phyloP scores from a whole-genome alignment of 169 alveolate genomes.

The Plasmodium billcollinsi region DNA sequence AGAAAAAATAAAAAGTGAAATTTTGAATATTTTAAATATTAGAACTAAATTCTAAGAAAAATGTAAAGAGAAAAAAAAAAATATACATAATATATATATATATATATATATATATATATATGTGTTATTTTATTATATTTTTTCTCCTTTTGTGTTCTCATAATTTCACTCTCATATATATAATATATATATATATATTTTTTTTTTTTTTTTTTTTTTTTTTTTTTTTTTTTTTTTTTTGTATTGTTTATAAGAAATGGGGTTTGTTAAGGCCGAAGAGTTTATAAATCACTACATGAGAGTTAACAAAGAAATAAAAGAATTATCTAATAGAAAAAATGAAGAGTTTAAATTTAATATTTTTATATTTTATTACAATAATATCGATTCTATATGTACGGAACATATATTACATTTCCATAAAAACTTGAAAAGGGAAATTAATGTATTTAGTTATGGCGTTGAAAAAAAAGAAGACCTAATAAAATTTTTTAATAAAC shows the following conservation, averaged over 20 bases:
- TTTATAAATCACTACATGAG: conserved; percentile 65
- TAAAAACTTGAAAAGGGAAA: conserved; percentile 39
- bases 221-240: background rate
- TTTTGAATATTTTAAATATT: too few relatives aligned
- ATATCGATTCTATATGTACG: conserved; percentile 54
- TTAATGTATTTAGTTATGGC: conserved; percentile 48
- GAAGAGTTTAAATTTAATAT: conserved; percentile 62
- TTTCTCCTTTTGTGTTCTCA: too few relatives aligned
- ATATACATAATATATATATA: too few relatives aligned
- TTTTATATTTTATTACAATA: conserved; percentile 39
- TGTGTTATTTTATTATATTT: too few relatives aligned
- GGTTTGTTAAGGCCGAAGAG: conserved; percentile 64
- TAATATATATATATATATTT: background rate
- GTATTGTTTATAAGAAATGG: conserved; percentile 17
- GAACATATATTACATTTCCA: conserved; percentile 67
- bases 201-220: background rate
- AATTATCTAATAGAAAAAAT: conserved; percentile 33
- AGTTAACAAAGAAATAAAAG: conserved; percentile 53
- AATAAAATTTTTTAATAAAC: conserved; percentile 23
- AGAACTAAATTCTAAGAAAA: background rate
- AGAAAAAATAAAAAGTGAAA: too few relatives aligned
- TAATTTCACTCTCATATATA: too few relatives aligned
- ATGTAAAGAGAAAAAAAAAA: conserved; percentile 13
- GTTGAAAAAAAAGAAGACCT: conserved; percentile 56
- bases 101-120: too few relatives aligned